Conservation (phyloP, 1,139 yeast species). For the Hemisphaericaspora xylofermentans region DNA sequence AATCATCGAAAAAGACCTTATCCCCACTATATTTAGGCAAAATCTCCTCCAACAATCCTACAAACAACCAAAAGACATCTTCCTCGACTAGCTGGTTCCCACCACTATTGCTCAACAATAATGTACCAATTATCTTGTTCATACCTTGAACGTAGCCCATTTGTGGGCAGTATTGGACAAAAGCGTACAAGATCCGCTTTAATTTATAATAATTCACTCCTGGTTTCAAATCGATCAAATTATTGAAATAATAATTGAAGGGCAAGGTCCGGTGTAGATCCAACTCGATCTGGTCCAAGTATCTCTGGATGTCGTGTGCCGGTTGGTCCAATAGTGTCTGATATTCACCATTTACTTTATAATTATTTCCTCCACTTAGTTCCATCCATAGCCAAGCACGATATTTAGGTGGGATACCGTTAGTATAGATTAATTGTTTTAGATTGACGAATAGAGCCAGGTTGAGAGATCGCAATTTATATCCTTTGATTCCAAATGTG, state of each 20-base stretch:
- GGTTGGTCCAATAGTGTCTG: slow-evolving; percentile 23
- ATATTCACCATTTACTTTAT: slow-evolving; percentile 52
- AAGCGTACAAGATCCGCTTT: slow-evolving; percentile 52
- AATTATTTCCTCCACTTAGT: slow-evolving; percentile 49
- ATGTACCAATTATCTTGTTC: slow-evolving; percentile 59
- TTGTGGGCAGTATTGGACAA: slow-evolving; percentile 47
- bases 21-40: slow-evolving; percentile 43
- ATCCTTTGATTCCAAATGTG: slow-evolving; percentile 40
- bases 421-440: slow-evolving; percentile 36
- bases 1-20: slow-evolving; percentile 27
- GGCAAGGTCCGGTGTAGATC: slow-evolving; percentile 61
- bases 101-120: slow-evolving; percentile 30
- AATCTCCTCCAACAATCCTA: slow-evolving; percentile 51
- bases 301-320: slow-evolving; percentile 18
- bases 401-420: slow-evolving; percentile 49
- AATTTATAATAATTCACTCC: slow-evolving; percentile 55
- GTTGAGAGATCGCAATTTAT: slow-evolving; percentile 21
- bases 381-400: slow-evolving; percentile 55
- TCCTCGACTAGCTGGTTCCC: slow-evolving; percentile 26
- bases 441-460: slow-evolving; percentile 19
- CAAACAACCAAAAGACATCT: slow-evolving; percentile 58
- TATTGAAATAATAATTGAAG: slow-evolving; percentile 50
- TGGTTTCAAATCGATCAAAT: slow-evolving; percentile 38
- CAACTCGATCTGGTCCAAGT: slow-evolving; percentile 52
- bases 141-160: slow-evolving; percentile 65